phyloP scores from a whole-genome alignment of 108 stramenopile species.

The Fragilaria crotonensis region DNA sequence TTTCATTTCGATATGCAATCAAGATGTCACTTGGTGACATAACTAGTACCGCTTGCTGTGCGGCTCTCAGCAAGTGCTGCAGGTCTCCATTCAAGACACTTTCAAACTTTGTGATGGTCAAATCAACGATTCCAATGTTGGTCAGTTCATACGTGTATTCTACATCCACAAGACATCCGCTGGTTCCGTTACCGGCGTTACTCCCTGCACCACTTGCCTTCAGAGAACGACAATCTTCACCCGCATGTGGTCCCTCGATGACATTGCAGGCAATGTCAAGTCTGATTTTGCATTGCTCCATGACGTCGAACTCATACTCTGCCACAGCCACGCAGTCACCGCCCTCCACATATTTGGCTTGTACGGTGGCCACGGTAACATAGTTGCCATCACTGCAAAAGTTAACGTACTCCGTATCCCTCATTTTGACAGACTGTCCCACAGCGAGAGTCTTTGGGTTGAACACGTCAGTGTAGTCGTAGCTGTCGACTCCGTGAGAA shows the following conservation, averaged over 20 bases:
- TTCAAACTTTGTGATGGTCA: too few species aligned
- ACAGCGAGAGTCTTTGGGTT: neutral
- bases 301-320: neutral
- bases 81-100: too few species aligned
- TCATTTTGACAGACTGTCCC: neutral
- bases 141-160: too few species aligned
- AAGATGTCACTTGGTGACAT: too few species aligned
- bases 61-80: too few species aligned
- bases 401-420: neutral
- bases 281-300: neutral
- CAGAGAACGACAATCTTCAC: too few species aligned
- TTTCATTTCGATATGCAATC: too few species aligned
- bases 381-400: slow-evolving; percentile 1
- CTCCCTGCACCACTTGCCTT: too few species aligned
- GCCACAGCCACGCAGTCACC: neutral
- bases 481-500: neutral
- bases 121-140: too few species aligned
- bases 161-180: too few species aligned
- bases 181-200: too few species aligned
- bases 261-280: neutral
- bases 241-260: neutral
- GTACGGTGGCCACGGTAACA: neutral
- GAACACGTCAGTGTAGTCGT: neutral
- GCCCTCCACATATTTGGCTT: neutral
- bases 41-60: too few species aligned